Evolutionary conservation across 2,329 filamentous ascomycete genomes (phyloP).

Genomic region (Chrysoporthe puriensis): DNA sequence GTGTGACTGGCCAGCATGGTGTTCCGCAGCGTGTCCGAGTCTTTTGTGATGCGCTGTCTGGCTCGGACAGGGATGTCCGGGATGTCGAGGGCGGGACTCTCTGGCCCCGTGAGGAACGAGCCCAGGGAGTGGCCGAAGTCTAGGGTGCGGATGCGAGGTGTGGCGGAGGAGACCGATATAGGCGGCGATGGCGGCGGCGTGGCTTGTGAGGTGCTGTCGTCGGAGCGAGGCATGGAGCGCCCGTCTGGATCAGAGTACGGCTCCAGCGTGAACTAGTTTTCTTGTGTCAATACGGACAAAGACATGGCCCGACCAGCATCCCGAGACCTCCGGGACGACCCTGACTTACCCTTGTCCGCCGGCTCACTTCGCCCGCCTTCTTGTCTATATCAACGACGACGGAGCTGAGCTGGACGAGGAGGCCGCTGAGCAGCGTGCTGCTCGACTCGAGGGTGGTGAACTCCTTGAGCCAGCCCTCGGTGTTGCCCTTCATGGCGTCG

Average conservation of each 20-base stretch:
- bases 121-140: slow-evolving; percentile 32
- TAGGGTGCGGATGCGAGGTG: slow-evolving; percentile 35
- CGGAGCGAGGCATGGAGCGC: slow-evolving; percentile 21
- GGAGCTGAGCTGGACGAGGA: slow-evolving; percentile 72
- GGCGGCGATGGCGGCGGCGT: slow-evolving; percentile 29
- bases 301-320: neutral
- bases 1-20: slow-evolving; percentile 36
- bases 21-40: slow-evolving; percentile 34
- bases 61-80: slow-evolving; percentile 28
- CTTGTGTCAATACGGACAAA: slow-evolving; percentile 24
- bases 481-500: slow-evolving; percentile 88
- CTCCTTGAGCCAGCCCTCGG: slow-evolving; percentile 85
- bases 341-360: slow-evolving; percentile 69
- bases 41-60: slow-evolving; percentile 30
- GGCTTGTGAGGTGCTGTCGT: slow-evolving; percentile 26
- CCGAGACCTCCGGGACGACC: slow-evolving; percentile 20
- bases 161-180: slow-evolving; percentile 26
- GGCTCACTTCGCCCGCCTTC: slow-evolving; percentile 81
- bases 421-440: slow-evolving; percentile 69
- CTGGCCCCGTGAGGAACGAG: slow-evolving; percentile 27
- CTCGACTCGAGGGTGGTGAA: slow-evolving; percentile 76
- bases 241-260: slow-evolving; percentile 24
- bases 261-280: slow-evolving; percentile 25
- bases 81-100: slow-evolving; percentile 30
- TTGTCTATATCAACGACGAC: slow-evolving; percentile 86